Base-by-base conservation (phyloP, 2,329 filamentous ascomycete genomes). In the Botrytis elliptica region DNA sequence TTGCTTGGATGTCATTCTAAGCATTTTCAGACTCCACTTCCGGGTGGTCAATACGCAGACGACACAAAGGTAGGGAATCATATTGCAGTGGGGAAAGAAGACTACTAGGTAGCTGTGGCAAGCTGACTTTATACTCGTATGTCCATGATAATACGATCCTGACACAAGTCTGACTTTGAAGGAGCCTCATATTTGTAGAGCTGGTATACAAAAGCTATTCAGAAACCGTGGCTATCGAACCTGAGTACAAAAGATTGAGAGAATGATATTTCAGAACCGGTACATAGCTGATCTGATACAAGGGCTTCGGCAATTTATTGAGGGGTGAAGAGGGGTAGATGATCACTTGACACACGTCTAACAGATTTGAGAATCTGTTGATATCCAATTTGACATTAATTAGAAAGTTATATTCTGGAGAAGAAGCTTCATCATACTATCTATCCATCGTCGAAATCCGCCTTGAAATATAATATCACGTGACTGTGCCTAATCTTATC, bases 401-500 rank as follows among this genome's bases (percentile, higher is more conserved):
- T 25, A 14, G 29, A 20, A 46, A 65, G 49, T 29, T 3, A 18
- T 57, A 18, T 29, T 57, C 14, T 2, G 14, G n/a, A 57, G 5
- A 57, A 57, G 52, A n/a, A 29, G 18, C n/a, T 46, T 42, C 62
- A 65, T 65, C 18, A 33, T 12, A 9, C 25, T 7, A 20, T 18
- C 25, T 7, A 20, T 18, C 1, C 7, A n/a, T 36, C 20, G n/a
- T 29, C 25, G 20, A 40, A 29, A 18, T 25, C 18, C 14, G 16
- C 6, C 25, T 29, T 29, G 8, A n/a, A 8, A n/a, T 12, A 0
- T 4, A 0, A 1, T n/a, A 42, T 55, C 70, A 72, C 70, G 72
- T 68, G 70, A 59, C n/a, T 1, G 0, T 4, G 20, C 29, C 25
- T 62, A 33, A 69, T 68, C 63, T 68, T 72, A 38, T 71, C 72